Evolutionary conservation across 1,139 yeast genomes (phyloP), one percentile per base, ranked within the genome.

Genomic region (Saccharomyces hybrid): DNA sequence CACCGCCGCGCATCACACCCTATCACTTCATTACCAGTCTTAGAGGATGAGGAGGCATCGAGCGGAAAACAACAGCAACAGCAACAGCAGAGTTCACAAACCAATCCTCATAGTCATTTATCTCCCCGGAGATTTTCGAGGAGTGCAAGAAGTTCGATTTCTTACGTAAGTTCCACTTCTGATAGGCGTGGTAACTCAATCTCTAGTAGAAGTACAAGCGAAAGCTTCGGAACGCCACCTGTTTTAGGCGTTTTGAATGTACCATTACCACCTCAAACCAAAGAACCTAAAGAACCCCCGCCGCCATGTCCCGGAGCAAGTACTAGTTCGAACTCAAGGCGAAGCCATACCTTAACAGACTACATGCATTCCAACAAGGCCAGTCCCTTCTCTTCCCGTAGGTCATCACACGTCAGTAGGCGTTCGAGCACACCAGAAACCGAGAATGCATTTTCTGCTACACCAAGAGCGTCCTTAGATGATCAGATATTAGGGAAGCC

Each of bases 261-360:
- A 27, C 53, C 75, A 38, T 69, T 83, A 4, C 87, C 88, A 1
- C 79, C 84, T 0, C 81, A 75, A 58, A 44, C 55, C 50, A 55
- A 50, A 47, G 60, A 57, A 3, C 66, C 66, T 9, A 56, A 48
- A 5, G 62, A 60, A 19, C 62, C 66, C 3, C 50, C 61, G 32
- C 66, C 66, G 16, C 54, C 64, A 11, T 51, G 55, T 3, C 64
- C 65, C 2, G 8, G 55, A 49, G 11, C 52, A 19, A 38, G 38
- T 28, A 27, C 42, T 53, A 3, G 50, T 50, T 23, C 42, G 2
- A 47, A 51, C 28, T 13, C 59, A 26, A 54, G 54, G 19, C 59
- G 62, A 42, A 52, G 51, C 13, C 55, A 55, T 29, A 59, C 63
- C 1, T 23, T 57, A 27, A 53, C 57, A 4, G 64, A 60, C 13